Percentiles rank a stretch among this genome's conserved stretches.
These are phyloP conservation scores for Barnettozyma wickerhamii DNA, from an alignment of 805 yeast species.

Conservation along the genomic window DNA sequence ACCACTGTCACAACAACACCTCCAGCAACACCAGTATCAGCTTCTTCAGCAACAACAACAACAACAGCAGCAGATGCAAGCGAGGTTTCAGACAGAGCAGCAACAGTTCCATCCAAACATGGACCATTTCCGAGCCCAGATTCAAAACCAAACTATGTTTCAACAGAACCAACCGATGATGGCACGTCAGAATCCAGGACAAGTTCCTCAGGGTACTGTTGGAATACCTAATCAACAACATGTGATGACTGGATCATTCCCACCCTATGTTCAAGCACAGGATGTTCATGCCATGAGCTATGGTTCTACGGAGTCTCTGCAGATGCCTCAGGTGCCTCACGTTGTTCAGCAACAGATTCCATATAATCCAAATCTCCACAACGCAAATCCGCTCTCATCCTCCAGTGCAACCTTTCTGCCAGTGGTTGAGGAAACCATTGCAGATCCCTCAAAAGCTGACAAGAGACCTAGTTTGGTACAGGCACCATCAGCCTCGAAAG, in stretches of 20 bases:
- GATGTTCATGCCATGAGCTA: neutral
- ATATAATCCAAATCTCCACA: neutral
- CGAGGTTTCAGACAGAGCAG: no score
- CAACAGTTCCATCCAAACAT: conserved; percentile 5
- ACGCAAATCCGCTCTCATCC: neutral
- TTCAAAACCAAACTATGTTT: conserved; percentile 15
- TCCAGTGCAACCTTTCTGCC: conserved; percentile 1
- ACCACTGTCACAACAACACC: conserved; percentile 7
- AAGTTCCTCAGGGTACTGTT: no score
- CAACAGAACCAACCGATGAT: conserved; percentile 7
- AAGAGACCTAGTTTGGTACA: no score
- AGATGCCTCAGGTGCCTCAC: neutral
- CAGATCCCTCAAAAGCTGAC: no score
- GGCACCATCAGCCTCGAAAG: conserved; percentile 6
- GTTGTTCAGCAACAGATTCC: neutral
- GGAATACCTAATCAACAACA: neutral
- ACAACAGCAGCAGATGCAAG: conserved; percentile 9
- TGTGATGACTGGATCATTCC: neutral
- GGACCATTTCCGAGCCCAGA: conserved; percentile 17
- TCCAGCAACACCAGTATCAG: conserved; percentile 1
- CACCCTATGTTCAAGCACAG: neutral
- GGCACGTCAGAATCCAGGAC: neutral
- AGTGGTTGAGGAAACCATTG: neutral
- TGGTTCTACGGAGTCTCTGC: neutral
- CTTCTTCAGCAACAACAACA: conserved; percentile 7